A percentile compares a stretch with the other conserved stretches of the same genome.
These are phyloP conservation scores for Pythium utonaiense DNA, from an alignment of 352 stramenopile genomes.

Conservation along the genomic window DNA sequence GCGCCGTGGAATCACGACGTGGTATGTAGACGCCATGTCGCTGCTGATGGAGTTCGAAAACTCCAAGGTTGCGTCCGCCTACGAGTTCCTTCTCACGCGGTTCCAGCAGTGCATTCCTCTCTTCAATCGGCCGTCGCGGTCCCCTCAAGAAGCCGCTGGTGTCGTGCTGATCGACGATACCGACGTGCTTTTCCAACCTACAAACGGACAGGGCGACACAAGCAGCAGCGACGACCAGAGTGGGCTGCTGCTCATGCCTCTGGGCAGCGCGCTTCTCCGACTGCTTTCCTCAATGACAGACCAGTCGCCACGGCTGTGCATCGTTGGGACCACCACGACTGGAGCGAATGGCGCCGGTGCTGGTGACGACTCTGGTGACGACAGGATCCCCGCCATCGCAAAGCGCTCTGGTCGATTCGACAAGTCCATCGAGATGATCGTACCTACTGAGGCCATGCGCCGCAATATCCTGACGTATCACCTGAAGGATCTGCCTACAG, in stretches of 20 bases:
- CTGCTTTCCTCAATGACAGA: slow-evolving; percentile 49
- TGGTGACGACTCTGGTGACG: slow-evolving; percentile 16
- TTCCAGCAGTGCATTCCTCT: slow-evolving; percentile 31
- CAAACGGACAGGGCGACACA: slow-evolving; percentile 28
- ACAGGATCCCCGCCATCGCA: slow-evolving; percentile 33
- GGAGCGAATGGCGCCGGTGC: background rate
- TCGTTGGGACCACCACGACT: slow-evolving; percentile 46
- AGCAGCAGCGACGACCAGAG: slow-evolving; percentile 23
- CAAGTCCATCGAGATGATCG: slow-evolving; percentile 57
- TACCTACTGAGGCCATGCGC: slow-evolving; percentile 59
- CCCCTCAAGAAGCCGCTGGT: slow-evolving; percentile 13
- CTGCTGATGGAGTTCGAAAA: slow-evolving; percentile 56
- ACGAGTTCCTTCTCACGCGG: slow-evolving; percentile 51
- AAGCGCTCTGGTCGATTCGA: slow-evolving; percentile 53
- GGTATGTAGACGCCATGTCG: slow-evolving; percentile 41
- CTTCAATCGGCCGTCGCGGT: slow-evolving; percentile 2
- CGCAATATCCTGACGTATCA: slow-evolving; percentile 44
- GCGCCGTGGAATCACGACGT: slow-evolving; percentile 12
- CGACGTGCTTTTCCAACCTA: slow-evolving; percentile 54
- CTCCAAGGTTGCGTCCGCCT: slow-evolving; percentile 39
- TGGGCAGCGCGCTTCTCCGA: slow-evolving; percentile 61
- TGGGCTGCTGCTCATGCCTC: slow-evolving; percentile 31
- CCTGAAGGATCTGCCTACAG: slow-evolving; percentile 31
- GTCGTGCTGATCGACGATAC: slow-evolving; percentile 72
- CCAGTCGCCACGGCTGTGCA: slow-evolving; percentile 28